phyloP scores from a whole-genome alignment of 352 stramenopile genomes.

The Phytophthora kernoviae region DNA sequence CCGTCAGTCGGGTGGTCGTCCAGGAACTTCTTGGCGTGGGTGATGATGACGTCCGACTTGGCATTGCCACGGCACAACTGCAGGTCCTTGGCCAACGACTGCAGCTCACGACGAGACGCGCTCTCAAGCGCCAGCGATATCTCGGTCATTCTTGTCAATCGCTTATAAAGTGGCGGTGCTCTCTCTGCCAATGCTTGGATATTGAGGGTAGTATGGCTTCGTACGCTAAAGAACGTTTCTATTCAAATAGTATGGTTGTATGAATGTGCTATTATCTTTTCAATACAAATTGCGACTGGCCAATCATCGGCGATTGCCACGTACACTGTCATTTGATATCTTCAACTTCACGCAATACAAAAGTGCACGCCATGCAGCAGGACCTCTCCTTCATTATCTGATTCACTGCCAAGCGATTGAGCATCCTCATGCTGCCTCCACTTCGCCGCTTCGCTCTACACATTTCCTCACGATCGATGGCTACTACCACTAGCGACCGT shows the following conservation, averaged over 20 bases:
- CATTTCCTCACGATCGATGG: conserved; percentile 20
- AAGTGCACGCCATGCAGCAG: no score
- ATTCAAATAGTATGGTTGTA: no score
- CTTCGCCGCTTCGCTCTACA: conserved; percentile 13
- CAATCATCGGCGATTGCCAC: no score
- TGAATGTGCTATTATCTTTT: no score
- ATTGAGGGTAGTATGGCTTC: not conserved
- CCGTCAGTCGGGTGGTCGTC: conserved; percentile 41
- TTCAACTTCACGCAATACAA: conserved; percentile 26
- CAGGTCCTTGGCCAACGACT: conserved; percentile 68
- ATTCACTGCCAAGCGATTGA: not conserved
- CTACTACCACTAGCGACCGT: conserved; percentile 13
- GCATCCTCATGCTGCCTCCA: conserved; percentile 8
- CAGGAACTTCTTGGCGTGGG: conserved; percentile 52
- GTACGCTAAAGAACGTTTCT: no score
- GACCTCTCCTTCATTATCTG: no score
- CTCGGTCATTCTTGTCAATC: conserved; percentile 16
- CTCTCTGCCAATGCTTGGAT: conserved; percentile 28
- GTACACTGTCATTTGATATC: not conserved
- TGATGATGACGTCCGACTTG: conserved; percentile 70
- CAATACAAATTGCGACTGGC: no score
- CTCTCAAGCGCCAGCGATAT: conserved; percentile 34
- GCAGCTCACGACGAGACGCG: conserved; percentile 66
- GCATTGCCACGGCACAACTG: conserved; percentile 67
- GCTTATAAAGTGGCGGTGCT: conserved; percentile 9